Conservation (phyloP, 2,329 filamentous ascomycete species). For the Alternaria triticina region DNA sequence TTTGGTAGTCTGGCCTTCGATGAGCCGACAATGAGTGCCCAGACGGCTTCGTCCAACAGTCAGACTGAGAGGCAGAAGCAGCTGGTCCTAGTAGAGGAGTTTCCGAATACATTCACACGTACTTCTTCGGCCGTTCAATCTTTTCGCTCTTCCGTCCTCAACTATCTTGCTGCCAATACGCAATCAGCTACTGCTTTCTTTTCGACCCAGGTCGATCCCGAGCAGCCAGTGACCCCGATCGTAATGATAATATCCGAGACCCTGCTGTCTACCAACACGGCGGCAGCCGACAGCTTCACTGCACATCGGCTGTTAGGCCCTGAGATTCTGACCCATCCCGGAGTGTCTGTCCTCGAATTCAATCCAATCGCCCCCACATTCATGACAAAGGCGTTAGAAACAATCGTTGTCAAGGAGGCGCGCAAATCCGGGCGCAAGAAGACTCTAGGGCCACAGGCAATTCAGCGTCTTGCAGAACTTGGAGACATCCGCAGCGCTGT, state of each 20-base stretch:
- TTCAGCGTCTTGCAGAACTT: conserved; percentile 81
- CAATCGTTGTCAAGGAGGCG: conserved; percentile 85
- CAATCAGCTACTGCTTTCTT: conserved; percentile 60
- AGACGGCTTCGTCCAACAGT: conserved; percentile 18
- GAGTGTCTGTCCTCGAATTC: conserved; percentile 83
- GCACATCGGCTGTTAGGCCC: conserved; percentile 87
- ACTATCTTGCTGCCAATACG: conserved; percentile 73
- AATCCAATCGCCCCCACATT: conserved; percentile 89
- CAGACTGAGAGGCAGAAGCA: conserved; percentile 42
- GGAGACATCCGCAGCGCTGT: conserved; percentile 94
- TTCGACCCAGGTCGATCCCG: conserved; percentile 29
- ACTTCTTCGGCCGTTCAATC: conserved; percentile 53
- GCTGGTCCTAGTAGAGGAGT: conserved; percentile 58
- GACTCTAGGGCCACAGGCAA: conserved; percentile 77
- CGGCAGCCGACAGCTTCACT: conserved; percentile 88
- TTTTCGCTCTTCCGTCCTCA: conserved; percentile 75
- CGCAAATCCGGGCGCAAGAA: conserved; percentile 75
- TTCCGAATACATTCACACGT: conserved; percentile 57
- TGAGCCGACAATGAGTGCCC: conserved; percentile 16
- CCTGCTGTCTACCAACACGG: conserved; percentile 81
- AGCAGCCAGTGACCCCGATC: conserved; percentile 62
- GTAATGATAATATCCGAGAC: conserved; percentile 94
- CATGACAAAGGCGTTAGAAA: conserved; percentile 81
- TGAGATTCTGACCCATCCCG: conserved; percentile 81
- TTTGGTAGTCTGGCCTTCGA: conserved; percentile 73